phyloP scores from a whole-genome alignment of 2,329 filamentous ascomycete genomes.

The Madurella fahalii region DNA sequence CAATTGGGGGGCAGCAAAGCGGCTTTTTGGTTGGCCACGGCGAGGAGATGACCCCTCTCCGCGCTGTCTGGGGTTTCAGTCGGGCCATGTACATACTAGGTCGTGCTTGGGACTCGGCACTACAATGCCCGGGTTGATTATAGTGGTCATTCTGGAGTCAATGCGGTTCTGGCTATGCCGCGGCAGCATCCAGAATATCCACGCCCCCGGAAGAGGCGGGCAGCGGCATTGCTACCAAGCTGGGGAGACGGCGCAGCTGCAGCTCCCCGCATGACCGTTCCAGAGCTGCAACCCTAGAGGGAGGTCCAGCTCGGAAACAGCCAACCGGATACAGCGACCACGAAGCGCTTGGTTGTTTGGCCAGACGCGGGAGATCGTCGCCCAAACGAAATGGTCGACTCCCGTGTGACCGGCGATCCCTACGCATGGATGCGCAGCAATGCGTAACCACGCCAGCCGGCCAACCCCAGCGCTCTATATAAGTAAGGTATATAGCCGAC shows the following conservation, averaged over 20 bases:
- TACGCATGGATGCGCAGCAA: background rate
- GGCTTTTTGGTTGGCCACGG: too few relatives aligned
- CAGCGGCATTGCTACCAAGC: background rate
- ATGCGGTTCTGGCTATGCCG: background rate
- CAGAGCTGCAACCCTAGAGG: background rate
- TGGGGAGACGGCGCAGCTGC: background rate
- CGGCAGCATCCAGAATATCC: background rate
- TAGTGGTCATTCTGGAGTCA: background rate
- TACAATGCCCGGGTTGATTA: background rate
- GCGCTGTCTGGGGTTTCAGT: too few relatives aligned
- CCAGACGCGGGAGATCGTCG: background rate
- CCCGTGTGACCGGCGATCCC: background rate
- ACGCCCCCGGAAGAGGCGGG: too few relatives aligned
- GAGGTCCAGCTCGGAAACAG: background rate
- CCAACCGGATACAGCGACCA: background rate
- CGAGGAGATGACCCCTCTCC: too few relatives aligned
- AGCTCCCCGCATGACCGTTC: background rate
- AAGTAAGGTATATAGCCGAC: too few relatives aligned
- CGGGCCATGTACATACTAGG: too few relatives aligned
- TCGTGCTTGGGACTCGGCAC: background rate
- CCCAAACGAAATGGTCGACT: background rate
- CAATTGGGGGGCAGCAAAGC: too few relatives aligned
- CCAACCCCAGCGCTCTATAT: background rate
- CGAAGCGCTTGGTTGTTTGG: background rate
- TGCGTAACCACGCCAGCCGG: background rate